Evolutionary conservation across 345 rosid species (phyloP), one percentile per base, ranked within the genome.

Genomic region (Murraya koenigii): DNA sequence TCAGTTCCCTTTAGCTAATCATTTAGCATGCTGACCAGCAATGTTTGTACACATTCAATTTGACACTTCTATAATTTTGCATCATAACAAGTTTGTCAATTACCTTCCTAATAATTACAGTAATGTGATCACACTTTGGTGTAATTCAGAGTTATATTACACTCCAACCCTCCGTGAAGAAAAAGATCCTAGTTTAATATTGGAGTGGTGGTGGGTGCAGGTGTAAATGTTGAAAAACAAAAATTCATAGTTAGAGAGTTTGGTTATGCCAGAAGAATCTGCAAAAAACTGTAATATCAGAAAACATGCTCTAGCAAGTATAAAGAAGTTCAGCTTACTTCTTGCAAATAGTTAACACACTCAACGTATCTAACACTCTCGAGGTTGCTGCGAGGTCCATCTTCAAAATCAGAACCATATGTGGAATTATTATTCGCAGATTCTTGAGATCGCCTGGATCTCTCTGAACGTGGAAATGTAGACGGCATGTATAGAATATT

Each of bases 401-500:
- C 98, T 71, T 92, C 97, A 80, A 77, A 89, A 69, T 83, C 87
- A 72, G 88, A 79, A 73, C 86, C 87, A 32, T 79, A 74, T 22
- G 82, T 62, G 65, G 94, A 85, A 78, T 82, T 85, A 78, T 83
- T 86, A 44, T 87, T 88, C 77, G 88, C 72, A 41, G 90, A 88
- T 80, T 87, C 93, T 76, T 84, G 86, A 76, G 79, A 91, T 52
- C 86, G 86, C 82, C 98, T 88, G 62, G 94, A 92, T 85, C 91
- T 85, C 86, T 95, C 99, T 66, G 99, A 91, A 52, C 97, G 98
- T 66, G 99, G 99, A 76, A 92, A 93, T 41, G 98, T 95, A 58
- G 99, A 88, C 75, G 99, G 99, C 93, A 95, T 95, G 87, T 93
- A 87, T 38, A 95, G 83, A 63, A 95, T 94, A 87, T 93, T 93